Conservation (phyloP, 163 green algal species). For the Dunaliella salina region DNA sequence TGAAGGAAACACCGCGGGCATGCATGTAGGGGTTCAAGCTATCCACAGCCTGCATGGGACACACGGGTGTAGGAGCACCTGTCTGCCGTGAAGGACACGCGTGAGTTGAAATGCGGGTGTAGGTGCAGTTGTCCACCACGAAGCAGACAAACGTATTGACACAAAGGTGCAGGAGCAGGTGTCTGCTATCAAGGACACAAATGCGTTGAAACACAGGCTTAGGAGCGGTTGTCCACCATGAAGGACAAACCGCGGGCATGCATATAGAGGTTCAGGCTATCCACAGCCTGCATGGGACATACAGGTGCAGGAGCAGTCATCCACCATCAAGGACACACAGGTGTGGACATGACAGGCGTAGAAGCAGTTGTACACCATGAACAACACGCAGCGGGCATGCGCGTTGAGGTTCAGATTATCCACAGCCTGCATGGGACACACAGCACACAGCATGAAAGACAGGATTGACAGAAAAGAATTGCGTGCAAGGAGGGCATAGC, state of each 20-base stretch:
- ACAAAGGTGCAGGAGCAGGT: too few relatives aligned
- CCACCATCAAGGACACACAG: too few relatives aligned
- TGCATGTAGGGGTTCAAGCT: conserved; percentile 99
- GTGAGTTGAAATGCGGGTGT: too few relatives aligned
- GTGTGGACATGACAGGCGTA: too few relatives aligned
- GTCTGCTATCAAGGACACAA: too few relatives aligned
- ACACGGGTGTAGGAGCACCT: too few relatives aligned
- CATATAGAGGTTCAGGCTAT: conserved; percentile 99
- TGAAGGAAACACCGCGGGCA: conserved; percentile 96
- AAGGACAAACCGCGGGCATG: conserved; percentile 97
- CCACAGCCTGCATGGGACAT: conserved; percentile 61
- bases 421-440: conserved; percentile 55
- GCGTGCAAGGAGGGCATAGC: too few relatives aligned
- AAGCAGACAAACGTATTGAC: conserved; percentile 94
- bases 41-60: conserved; percentile 71
- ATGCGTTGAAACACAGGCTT: too few relatives aligned
- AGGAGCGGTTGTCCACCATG: conserved; percentile 99
- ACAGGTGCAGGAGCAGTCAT: too few relatives aligned
- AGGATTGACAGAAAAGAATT: too few relatives aligned
- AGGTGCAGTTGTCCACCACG: conserved; percentile 99
- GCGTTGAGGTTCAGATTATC: conserved; percentile 96
- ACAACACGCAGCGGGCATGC: conserved; percentile 96
- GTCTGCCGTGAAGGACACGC: too few relatives aligned
- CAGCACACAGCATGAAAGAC: too few relatives aligned
- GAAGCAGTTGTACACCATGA: conserved; percentile 99